Percentiles rank a stretch among this genome's conserved stretches.
These are phyloP conservation scores for Phyllosticta paracitricarpa DNA, from an alignment of 2,329 filamentous ascomycete genomes.

Conservation along the genomic window DNA sequence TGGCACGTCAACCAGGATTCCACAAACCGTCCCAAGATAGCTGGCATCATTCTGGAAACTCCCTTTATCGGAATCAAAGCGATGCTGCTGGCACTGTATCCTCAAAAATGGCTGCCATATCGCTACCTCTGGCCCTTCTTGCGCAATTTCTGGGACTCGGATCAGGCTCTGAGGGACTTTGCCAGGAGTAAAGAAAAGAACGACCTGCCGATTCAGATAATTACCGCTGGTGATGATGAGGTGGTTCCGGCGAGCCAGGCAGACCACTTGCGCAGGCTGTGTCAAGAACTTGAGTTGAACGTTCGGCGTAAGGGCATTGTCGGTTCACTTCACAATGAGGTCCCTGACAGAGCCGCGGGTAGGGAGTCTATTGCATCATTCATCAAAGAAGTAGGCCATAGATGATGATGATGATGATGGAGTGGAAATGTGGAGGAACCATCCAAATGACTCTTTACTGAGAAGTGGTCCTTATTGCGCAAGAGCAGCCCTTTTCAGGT, in stretches of 20 bases:
- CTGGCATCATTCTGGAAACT: constrained; percentile 59
- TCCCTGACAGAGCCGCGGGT: constrained; percentile 25
- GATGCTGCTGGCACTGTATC: constrained; percentile 65
- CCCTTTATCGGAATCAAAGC: constrained; percentile 61
- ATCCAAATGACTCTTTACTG: too few species aligned
- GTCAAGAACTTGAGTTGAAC: constrained; percentile 24
- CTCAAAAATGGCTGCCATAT: constrained; percentile 72
- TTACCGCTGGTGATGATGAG: constrained; percentile 47
- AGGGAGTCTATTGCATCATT: neutral
- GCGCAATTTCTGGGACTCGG: constrained; percentile 48
- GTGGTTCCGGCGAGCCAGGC: constrained; percentile 51
- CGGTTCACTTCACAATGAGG: constrained; percentile 42
- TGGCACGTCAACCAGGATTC: neutral
- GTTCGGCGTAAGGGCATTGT: constrained; percentile 30
- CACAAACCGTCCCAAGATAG: constrained; percentile 16
- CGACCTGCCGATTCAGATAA: constrained; percentile 39
- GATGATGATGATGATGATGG: too few species aligned
- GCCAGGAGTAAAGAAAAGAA: constrained; percentile 15
- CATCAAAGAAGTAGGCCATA: neutral
- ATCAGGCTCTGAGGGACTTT: constrained; percentile 30
- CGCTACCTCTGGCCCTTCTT: constrained; percentile 65
- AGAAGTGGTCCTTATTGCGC: neutral
- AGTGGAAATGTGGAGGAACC: too few species aligned
- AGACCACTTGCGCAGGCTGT: constrained; percentile 39
- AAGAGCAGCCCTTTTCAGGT: neutral